phyloP scores from a whole-genome alignment of 306 rosid genomes.

The Acacia confusa region DNA sequence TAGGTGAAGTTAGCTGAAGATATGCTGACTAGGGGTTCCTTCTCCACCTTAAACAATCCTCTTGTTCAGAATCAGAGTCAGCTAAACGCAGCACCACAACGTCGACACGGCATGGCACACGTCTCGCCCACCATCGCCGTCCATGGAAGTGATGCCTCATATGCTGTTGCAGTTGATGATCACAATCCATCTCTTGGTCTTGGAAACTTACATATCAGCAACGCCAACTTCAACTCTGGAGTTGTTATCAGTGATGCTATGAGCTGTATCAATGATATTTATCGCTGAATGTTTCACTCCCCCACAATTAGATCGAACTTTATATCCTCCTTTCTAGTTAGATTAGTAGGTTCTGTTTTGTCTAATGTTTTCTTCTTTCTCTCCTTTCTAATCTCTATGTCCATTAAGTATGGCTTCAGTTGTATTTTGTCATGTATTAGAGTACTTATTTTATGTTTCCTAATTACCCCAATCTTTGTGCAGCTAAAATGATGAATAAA shows the following conservation, averaged over 20 bases:
- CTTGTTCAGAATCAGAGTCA: conserved; percentile 53
- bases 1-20: conserved; percentile 86
- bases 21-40: conserved; percentile 62
- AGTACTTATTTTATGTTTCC: not conserved
- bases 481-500: not conserved
- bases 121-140: conserved; percentile 56
- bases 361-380: not conserved
- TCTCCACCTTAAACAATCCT: conserved; percentile 46
- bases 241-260: conserved; percentile 41
- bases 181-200: conserved; percentile 40
- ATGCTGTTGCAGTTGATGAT: conserved; percentile 33
- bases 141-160: conserved; percentile 47
- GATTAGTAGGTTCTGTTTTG: conserved; percentile 9
- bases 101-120: conserved; percentile 30
- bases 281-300: conserved; percentile 24
- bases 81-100: conserved; percentile 37
- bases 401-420: not conserved
- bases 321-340: conserved; percentile 13
- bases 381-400: not conserved
- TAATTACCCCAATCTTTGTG: not conserved
- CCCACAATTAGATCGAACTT: not conserved
- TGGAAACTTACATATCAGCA: conserved; percentile 30
- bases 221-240: conserved; percentile 37
- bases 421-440: conserved; percentile 1
- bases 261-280: conserved; percentile 49